Base-by-base conservation (phyloP, 2,329 filamentous ascomycete species). In the Shiraia sp. region DNA sequence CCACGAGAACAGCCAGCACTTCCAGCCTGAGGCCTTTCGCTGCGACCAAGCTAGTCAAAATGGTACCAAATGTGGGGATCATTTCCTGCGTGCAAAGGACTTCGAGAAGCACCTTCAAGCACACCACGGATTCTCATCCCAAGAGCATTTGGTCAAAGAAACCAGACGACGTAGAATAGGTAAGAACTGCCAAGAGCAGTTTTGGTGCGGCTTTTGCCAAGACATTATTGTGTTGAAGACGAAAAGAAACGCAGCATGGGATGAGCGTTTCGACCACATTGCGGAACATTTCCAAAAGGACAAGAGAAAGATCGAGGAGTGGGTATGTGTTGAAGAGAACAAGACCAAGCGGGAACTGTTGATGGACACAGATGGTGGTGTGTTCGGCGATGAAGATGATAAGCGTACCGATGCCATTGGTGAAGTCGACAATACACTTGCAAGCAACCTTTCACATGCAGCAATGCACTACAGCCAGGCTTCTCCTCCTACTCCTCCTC, bases 191-290 rank as follows among this genome's bases (percentile, higher is more conserved):
- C 81, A 86, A 51, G 70, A 72, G 2, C 75, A 78, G 5, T 96
- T 90, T 68, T 96, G 90, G 90, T 96, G 91, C 59, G 90, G 90
- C 0, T 95, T 96, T 64, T 96, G 90, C 64, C 59, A 71, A 12
- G 57, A 69, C 13, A 74, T 83, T 14, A 71, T 89, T 2, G 33
- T 72, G n/a, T 73, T 83, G 22, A 61, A 71, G 23, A 71, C 73
- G 15, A 70, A 71, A 24, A 75, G 78, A 3, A 63, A 75, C 2
- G 79, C 79, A 16, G 81, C 82, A 0, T 81, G 80, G 79, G 79
- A 79, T 6, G 77, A 81, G 49, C 69, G 83, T 2, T 82, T 81
- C 50, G 73, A 91, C 53, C 90, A 96, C 59, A 91, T 95, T 50
- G 88, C 90, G 44, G 66, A 79, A 12, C 87, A 90, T 59, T 83